Base-by-base conservation (phyloP, 352 stramenopile species). In the Phytophthora macrochlamydospora region DNA sequence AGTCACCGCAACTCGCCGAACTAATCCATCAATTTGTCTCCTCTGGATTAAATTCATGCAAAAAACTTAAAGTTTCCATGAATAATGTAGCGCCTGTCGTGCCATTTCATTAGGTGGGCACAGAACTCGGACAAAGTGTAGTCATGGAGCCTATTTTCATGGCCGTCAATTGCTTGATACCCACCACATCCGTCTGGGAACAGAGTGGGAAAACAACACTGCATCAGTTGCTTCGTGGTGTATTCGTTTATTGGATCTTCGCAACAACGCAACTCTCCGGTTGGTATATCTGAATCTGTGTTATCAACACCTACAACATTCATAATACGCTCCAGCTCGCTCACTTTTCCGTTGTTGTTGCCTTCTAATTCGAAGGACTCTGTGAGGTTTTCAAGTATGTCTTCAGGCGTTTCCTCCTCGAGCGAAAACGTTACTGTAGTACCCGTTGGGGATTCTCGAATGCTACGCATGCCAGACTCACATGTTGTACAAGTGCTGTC, bases 11-110 rank as follows among this genome's bases (percentile, higher is more conserved):
- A 40, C 38, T 7, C 7, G 35, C 33, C 51, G 24, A 12, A 54
- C 54, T 2, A 71, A 12, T 2, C 59, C 65, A 14, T 65, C 59
- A 14, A 73, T 43, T 42, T 73, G 59, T 4, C 65, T 42, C 0
- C 65, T 8, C 40, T 73, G 65, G 28, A 73, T 65, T 7, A 73
- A 13, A 12, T 73, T 65, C 42, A 73, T 30, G 14, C 57, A 72
- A 29, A 64, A 6, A 72, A 67, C 28, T 72, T 72, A 55, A 72
- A 72, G 1, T 50, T 68, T 4, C 45, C 18, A 13, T 51, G 45
- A 32, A 51, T 35, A 7, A 51, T 14, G 13, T 37, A 51, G 5
- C 45, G 45, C 5, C 45, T 31, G 28, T 51, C 45, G 28, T 51
- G 45, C 45, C 45, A 51, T 32, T 51, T 51, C 57, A 72, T 67